Evolutionary conservation across 352 stramenopile genomes (phyloP), one percentile per base, ranked within the genome.

Genomic region (Globisporangium irregulare): DNA sequence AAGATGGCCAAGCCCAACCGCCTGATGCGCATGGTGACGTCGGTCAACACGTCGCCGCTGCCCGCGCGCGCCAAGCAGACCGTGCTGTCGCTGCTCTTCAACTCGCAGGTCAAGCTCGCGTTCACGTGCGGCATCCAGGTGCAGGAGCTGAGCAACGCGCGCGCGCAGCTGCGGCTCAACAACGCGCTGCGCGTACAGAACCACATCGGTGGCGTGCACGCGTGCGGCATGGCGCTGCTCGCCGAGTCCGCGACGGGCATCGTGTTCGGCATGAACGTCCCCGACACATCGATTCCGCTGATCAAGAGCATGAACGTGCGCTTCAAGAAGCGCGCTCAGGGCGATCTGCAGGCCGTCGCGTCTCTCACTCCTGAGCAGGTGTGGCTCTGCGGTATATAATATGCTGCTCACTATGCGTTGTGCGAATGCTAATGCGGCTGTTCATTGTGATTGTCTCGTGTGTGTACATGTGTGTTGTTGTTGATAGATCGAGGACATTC

Each of bases 201-300:
- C 78, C 90, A 97, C 73, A 96, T 97, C 59, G 86, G 87, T 6
- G 82, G 86, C 29, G 74, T 97, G 51, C 90, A 97, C 72, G 90
- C 90, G 10, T 96, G 87, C 53, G 83, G 82, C 62, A 97, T 97
- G 89, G 88, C 86, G 50, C 76, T 96, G 29, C 75, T 91, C 43
- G 87, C 85, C 20, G 90, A 97, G 73, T 92, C 81, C 1, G 86
- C 90, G 3, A 94, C 84, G 24, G 90, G 90, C 22, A 90, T 96
- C 64, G 76, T 96, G 4, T 84, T 97, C 48, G 86, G 85, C 48
- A 91, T 96, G 79, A 93, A 96, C 73, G 90, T 97, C 18, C 84
- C 79, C 0, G 90, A 97, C 76, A 82, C 80, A 51, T 77, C 84
- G 63, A 70, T 97, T 12, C 88, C 88, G 32, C 67, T 96, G 4